Evolutionary conservation across 2,329 filamentous ascomycete species (phyloP).

Genomic region (Furcasterigmium sp.): DNA sequence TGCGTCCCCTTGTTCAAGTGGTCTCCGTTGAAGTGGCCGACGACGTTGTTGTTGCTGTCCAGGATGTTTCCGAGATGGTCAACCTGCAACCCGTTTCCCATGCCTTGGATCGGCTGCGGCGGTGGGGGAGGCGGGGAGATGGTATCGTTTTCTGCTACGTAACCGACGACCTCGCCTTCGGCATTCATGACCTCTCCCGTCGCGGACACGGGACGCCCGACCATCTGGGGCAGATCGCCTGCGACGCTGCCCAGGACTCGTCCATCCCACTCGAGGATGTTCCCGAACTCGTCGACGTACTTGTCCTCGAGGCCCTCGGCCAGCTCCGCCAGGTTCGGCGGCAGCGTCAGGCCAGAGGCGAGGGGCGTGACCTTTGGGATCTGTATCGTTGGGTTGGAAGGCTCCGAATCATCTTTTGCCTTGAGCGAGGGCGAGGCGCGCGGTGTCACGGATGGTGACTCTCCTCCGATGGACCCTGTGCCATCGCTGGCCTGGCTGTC

Average conservation of each 20-base stretch:
- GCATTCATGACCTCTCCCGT: slow-evolving; percentile 42
- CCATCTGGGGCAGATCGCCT: slow-evolving; percentile 50
- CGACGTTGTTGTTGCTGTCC: slow-evolving; percentile 36
- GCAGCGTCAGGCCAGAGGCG: slow-evolving; percentile 21
- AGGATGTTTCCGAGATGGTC: slow-evolving; percentile 41
- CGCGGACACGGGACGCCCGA: slow-evolving; percentile 39
- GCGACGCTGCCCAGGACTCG: slow-evolving; percentile 46
- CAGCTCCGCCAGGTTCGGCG: slow-evolving; percentile 23
- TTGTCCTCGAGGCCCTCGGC: slow-evolving; percentile 40
- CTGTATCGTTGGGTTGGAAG: slow-evolving; percentile 18
- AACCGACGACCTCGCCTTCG: slow-evolving; percentile 35
- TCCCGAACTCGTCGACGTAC: slow-evolving; percentile 48
- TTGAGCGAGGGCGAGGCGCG: slow-evolving; percentile 1
- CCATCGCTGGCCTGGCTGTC: too few relatives aligned
- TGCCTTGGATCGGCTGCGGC: slow-evolving; percentile 24
- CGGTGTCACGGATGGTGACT: neutral
- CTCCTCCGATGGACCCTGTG: too few relatives aligned
- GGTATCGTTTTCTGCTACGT: slow-evolving; percentile 36
- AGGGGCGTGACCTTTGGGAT: slow-evolving; percentile 37
- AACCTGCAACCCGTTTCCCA: slow-evolving; percentile 33
- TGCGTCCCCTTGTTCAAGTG: slow-evolving; percentile 11
- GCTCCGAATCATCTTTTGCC: slow-evolving; percentile 1
- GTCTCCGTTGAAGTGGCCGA: slow-evolving; percentile 37
- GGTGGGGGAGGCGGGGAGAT: slow-evolving; percentile 13
- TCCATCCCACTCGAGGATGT: slow-evolving; percentile 43